Evolutionary conservation across 805 yeast species (phyloP).

Genomic region (Candida awuae): DNA sequence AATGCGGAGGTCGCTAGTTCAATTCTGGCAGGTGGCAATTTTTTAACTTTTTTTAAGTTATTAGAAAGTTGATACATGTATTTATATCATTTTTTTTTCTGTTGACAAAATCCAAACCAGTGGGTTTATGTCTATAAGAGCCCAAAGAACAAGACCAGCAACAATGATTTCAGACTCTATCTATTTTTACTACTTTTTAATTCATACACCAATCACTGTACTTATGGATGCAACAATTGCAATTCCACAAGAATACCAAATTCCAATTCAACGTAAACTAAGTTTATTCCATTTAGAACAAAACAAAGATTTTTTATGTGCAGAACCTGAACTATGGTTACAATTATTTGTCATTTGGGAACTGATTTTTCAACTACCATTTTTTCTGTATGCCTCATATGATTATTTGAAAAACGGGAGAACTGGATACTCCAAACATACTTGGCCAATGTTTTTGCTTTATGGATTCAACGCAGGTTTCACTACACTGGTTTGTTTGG

Average conservation of each 20-base stretch:
- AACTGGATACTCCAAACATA: conserved; percentile 17
- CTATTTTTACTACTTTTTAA: conserved; percentile 28
- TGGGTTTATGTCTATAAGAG: too few species aligned
- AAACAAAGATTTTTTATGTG: conserved; percentile 63
- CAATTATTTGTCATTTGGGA: conserved; percentile 65
- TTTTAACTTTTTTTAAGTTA: conserved; percentile 14
- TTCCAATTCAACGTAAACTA: conserved; percentile 40
- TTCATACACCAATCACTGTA: conserved; percentile 72
- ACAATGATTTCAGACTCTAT: conserved; percentile 16
- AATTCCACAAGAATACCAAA: conserved; percentile 44
- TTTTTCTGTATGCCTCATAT: conserved; percentile 47
- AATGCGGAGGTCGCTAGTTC: conserved; percentile 96
- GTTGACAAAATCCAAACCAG: too few species aligned
- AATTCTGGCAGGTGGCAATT: conserved; percentile 76
- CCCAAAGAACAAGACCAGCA: too few species aligned
- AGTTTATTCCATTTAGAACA: conserved; percentile 49
- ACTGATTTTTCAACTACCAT: conserved; percentile 68
- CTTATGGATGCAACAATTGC: conserved; percentile 69
- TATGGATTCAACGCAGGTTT: conserved; percentile 81
- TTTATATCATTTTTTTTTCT: too few species aligned
- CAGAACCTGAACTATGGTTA: conserved; percentile 59
- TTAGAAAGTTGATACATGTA: neutral
- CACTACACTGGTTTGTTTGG: conserved; percentile 69
- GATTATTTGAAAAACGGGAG: conserved; percentile 16
- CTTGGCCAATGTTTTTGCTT: conserved; percentile 32